These are phyloP conservation scores for Plantago rigida DNA, from an alignment of 305 asterid species.

Conservation along the genomic window DNA sequence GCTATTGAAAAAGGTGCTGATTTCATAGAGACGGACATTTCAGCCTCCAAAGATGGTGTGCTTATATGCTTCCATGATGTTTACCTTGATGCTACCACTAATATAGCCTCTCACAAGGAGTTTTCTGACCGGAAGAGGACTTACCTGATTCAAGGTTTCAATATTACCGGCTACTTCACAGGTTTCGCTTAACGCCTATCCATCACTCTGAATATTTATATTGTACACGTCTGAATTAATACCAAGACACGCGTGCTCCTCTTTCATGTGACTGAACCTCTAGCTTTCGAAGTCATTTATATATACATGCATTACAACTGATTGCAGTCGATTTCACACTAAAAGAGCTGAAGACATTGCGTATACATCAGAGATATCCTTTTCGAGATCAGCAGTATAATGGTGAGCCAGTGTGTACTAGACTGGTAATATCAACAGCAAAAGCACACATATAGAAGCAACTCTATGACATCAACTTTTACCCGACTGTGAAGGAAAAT, in stretches of 20 bases:
- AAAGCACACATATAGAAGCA: no score
- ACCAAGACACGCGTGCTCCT: no score
- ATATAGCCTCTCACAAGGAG: constrained; percentile 57
- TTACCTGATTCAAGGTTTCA: constrained; percentile 64
- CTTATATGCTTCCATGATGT: constrained; percentile 80
- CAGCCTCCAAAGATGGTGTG: constrained; percentile 72
- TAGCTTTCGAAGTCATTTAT: constrained; percentile 6
- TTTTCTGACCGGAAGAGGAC: constrained; percentile 56
- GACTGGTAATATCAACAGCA: no score
- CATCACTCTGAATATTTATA: background rate
- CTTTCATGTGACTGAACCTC: no score
- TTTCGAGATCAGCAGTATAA: constrained; percentile 67
- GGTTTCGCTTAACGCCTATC: constrained; percentile 30
- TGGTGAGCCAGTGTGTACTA: constrained; percentile 33
- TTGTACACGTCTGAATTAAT: background rate
- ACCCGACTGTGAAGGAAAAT: constrained; percentile 49
- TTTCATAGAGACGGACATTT: constrained; percentile 78
- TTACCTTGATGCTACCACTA: constrained; percentile 56
- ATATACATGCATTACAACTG: constrained; percentile 4
- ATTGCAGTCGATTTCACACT: constrained; percentile 69
- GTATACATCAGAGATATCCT: constrained; percentile 56
- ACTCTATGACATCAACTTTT: background rate
- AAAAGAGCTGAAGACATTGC: constrained; percentile 52
- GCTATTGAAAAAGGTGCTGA: constrained; percentile 96
- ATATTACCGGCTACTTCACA: constrained; percentile 53